These are phyloP conservation scores for Acephala macrosclerotiorum DNA, from an alignment of 2,329 filamentous ascomycete genomes.

Conservation along the genomic window DNA sequence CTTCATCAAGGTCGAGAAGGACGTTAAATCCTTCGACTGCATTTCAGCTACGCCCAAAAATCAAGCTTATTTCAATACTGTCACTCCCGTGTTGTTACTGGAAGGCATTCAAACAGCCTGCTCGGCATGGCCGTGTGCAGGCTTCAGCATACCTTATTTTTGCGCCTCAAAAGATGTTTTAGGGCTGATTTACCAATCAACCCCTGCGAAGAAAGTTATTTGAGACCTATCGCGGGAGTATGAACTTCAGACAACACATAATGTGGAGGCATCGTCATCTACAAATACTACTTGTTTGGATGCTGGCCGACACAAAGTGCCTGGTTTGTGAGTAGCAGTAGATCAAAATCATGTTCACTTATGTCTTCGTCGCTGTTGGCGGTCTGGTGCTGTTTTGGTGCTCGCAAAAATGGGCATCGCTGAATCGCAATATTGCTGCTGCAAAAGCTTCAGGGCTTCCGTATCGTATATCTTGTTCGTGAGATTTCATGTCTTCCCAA, in stretches of 20 bases:
- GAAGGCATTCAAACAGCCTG: neutral
- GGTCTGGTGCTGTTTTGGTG: constrained; percentile 2
- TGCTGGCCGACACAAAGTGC: neutral
- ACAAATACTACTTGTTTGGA: neutral
- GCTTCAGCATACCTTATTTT: neutral
- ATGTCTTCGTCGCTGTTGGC: neutral
- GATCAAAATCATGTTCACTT: neutral
- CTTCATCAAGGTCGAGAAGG: neutral
- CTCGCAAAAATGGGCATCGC: neutral
- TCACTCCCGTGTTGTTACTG: neutral
- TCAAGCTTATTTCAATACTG: neutral
- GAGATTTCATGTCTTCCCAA: neutral
- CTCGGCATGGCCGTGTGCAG: neutral
- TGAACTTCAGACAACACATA: neutral
- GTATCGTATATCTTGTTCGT: constrained; percentile 33
- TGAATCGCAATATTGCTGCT: constrained; percentile 28
- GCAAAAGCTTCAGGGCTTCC: constrained; percentile 35
- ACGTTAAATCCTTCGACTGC: neutral
- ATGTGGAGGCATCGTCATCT: neutral
- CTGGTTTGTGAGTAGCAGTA: neutral
- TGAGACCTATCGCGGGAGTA: neutral
- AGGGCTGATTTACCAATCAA: neutral
- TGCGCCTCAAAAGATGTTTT: neutral
- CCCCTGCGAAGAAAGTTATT: neutral
- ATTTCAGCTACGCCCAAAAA: constrained; percentile 2